phyloP scores from a whole-genome alignment of 208 protist genomes.

The Borovskyia barvae region DNA sequence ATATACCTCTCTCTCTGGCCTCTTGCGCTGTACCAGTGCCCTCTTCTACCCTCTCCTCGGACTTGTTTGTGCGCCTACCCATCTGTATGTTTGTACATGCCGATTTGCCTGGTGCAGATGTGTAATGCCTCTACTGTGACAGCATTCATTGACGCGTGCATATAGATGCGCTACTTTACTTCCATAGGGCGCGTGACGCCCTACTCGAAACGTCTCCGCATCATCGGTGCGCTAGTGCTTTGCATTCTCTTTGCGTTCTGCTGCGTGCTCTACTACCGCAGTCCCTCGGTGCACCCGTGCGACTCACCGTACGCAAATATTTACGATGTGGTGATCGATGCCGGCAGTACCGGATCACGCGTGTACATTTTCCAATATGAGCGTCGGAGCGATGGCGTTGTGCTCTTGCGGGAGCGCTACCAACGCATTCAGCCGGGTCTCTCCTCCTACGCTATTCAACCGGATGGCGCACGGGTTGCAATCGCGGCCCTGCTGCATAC shows the following conservation, averaged over 20 bases:
- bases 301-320: slow-evolving; percentile 15
- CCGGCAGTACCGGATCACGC: slow-evolving; percentile 70
- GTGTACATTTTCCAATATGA: slow-evolving; percentile 64
- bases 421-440: slow-evolving; percentile 47
- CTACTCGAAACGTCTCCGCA: slow-evolving; percentile 6
- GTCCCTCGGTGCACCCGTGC: neutral
- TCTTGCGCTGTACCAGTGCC: neutral
- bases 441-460: slow-evolving; percentile 33
- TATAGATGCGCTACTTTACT: slow-evolving; percentile 3
- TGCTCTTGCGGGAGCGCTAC: slow-evolving; percentile 41
- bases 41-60: neutral
- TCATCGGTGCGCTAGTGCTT: neutral
- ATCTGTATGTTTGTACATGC: neutral
- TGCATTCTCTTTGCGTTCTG: slow-evolving; percentile 6
- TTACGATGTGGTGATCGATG: slow-evolving; percentile 69
- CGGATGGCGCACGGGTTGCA: slow-evolving; percentile 10
- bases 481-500: slow-evolving; percentile 30
- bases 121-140: too few relatives aligned
- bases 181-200: slow-evolving; percentile 2
- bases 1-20: neutral
- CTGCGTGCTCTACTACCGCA: neutral
- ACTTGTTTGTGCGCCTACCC: neutral
- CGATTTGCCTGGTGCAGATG: neutral
- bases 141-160: too few relatives aligned
- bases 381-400: slow-evolving; percentile 11